A percentile compares a stretch with the other conserved stretches of the same genome.
Evolutionary conservation across 768 basidiomycete species (phyloP).

Genomic region (Gymnopilus junonius): DNA sequence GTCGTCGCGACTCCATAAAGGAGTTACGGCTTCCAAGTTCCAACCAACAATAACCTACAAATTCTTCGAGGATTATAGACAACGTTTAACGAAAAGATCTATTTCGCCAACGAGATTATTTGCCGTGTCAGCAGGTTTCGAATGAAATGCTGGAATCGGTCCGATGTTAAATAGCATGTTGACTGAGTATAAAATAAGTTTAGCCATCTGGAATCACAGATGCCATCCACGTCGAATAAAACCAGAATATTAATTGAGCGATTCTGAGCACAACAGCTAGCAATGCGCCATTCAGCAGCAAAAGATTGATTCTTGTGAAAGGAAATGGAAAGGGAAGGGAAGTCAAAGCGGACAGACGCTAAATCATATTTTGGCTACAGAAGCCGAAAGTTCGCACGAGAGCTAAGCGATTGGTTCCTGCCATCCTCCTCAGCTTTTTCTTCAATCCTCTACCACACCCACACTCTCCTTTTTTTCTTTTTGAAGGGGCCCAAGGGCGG

Average conservation of each 20-base stretch:
- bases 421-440: constrained; percentile 18
- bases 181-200: too few relatives aligned
- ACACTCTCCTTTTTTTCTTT: constrained; percentile 1
- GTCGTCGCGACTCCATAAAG: too few relatives aligned
- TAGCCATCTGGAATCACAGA: too few relatives aligned
- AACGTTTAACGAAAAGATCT: background rate
- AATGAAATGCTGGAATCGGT: too few relatives aligned
- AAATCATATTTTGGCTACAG: background rate
- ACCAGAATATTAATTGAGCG: too few relatives aligned
- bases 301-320: background rate
- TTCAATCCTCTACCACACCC: constrained; percentile 10
- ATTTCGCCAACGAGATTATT: background rate
- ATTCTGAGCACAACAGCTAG: too few relatives aligned
- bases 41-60: background rate
- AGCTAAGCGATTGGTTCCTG: background rate
- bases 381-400: constrained; percentile 9
- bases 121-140: too few relatives aligned
- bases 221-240: too few relatives aligned
- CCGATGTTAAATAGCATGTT: too few relatives aligned
- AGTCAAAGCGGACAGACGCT: background rate
- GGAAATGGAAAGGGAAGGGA: background rate
- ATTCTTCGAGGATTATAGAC: background rate
- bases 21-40: too few relatives aligned
- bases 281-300: too few relatives aligned
- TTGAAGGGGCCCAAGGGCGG: background rate